Evolutionary conservation across 1,284 basidiomycete species (phyloP), one percentile per base, ranked within the genome.

Genomic region (Pseudozyma hubeiensis): DNA sequence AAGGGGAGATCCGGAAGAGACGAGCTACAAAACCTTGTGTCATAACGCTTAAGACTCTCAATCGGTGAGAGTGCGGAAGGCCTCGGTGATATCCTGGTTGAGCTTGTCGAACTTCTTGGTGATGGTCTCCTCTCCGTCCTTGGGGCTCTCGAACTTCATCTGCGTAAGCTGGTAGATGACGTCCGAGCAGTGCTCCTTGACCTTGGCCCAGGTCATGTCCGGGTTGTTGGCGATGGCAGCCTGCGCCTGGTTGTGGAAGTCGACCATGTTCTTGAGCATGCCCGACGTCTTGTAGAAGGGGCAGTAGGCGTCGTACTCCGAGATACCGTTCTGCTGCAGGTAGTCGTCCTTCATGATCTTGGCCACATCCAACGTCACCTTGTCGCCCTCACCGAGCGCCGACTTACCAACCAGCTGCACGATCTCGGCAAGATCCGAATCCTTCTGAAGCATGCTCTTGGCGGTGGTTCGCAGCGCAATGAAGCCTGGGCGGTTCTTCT

Each of bases 381-480:
- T 99, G 87, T 99, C 97, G 82, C 89, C 90, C 86, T 99, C 97
- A 76, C 97, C 96, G 47, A 99, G 88, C 33, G 97, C 96, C 81
- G 91, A 93, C 88, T 99, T 99, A 72, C 97, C 97, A 80, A 99
- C 97, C 11, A 99, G 89, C 86, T 99, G 97, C 46, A 99, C 97
- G 81, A 99, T 99, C 86, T 99, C 97, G 1, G 97, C 94, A 45
- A 99, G 89, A 81, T 99, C 96, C 81, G 95, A 92, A 86, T 99
- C 97, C 87, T 99, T 98, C 85, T 99, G 97, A 68, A 99, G 87
- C 76, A 99, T 95, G 86, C 95, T 93, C 87, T 97, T 97, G 55
- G 94, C 93, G 78, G 91, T 91, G 62, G 90, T 91, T 55, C 97
- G 93, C 68, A 95, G 87, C 77, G 95, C 91, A 54, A 97, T 90